Evolutionary conservation across 2,329 filamentous ascomycete genomes (phyloP).

Genomic region (Aureobasidium sp.): DNA sequence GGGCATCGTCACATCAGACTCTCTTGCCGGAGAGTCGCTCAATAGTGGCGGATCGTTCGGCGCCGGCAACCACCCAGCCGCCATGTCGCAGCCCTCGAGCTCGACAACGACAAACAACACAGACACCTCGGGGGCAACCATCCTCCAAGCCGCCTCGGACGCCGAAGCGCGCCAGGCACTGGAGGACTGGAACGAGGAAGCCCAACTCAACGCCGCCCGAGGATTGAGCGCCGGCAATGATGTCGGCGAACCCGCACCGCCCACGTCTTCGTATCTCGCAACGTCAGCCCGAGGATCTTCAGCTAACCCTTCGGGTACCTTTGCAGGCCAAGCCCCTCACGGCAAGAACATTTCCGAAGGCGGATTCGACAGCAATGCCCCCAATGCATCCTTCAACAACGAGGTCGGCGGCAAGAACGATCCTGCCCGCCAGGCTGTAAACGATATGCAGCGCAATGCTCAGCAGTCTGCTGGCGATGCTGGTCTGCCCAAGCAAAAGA

Average conservation of each 20-base stretch:
- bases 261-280: not conserved
- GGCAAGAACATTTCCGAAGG: slow-evolving; percentile 45
- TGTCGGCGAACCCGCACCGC: slow-evolving; percentile 24
- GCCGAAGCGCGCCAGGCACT: slow-evolving; percentile 38
- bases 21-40: slow-evolving; percentile 67
- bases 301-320: not conserved
- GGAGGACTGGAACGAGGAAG: slow-evolving; percentile 31
- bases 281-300: not conserved
- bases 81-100: slow-evolving; percentile 41
- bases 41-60: slow-evolving; percentile 52
- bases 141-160: slow-evolving; percentile 41
- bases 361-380: slow-evolving; percentile 32
- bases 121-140: slow-evolving; percentile 45
- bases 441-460: slow-evolving; percentile 18
- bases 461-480: slow-evolving; percentile 10
- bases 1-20: slow-evolving; percentile 58
- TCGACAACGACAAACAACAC: slow-evolving; percentile 50
- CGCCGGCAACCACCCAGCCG: slow-evolving; percentile 48
- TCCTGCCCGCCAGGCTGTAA: slow-evolving; percentile 43
- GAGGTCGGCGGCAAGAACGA: slow-evolving; percentile 50
- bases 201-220: slow-evolving; percentile 32
- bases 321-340: slow-evolving; percentile 33
- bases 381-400: slow-evolving; percentile 43
- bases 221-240: not conserved
- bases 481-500: not conserved